Evolutionary conservation across 768 basidiomycete species (phyloP).

Genomic region (Amanita pseudoporphyria): DNA sequence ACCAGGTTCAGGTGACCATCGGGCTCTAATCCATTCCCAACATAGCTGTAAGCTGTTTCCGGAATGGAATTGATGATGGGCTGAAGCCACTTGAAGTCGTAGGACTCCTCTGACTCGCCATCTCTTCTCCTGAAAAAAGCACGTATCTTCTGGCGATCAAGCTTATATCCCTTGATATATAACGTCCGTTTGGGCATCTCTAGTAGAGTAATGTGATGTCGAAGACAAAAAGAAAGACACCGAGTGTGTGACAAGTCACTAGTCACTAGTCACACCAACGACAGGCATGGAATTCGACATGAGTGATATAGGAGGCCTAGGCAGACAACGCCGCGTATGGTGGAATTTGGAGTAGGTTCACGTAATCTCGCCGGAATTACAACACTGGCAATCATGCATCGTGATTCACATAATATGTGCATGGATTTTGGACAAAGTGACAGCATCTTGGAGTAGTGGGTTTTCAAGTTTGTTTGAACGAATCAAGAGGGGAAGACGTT

Average conservation of each 20-base stretch:
- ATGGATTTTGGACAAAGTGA: no score
- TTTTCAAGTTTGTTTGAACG: no score
- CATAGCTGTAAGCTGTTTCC: slow-evolving; percentile 11
- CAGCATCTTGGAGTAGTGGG: no score
- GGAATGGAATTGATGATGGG: slow-evolving; percentile 9
- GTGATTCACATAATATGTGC: no score
- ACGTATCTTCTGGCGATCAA: slow-evolving; percentile 11
- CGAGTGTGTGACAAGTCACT: background rate
- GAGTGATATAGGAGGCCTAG: no score
- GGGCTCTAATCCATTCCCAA: slow-evolving; percentile 9
- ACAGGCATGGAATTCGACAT: no score
- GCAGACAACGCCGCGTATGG: no score
- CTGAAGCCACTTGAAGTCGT: slow-evolving; percentile 9
- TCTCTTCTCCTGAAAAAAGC: slow-evolving; percentile 8
- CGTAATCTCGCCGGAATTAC: no score
- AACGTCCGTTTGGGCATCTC: slow-evolving; percentile 5
- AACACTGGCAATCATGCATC: no score
- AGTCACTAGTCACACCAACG: background rate
- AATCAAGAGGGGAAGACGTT: no score
- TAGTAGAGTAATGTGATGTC: slow-evolving; percentile 8
- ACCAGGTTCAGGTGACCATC: slow-evolving; percentile 9
- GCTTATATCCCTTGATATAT: slow-evolving; percentile 11
- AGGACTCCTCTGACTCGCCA: slow-evolving; percentile 9
- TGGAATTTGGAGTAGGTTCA: no score
- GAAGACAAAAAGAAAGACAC: slow-evolving; percentile 7